Percentiles rank a stretch among this genome's conserved stretches.
Conservation (phyloP, 306 rosid genomes). For the Cicer cuneatum region DNA sequence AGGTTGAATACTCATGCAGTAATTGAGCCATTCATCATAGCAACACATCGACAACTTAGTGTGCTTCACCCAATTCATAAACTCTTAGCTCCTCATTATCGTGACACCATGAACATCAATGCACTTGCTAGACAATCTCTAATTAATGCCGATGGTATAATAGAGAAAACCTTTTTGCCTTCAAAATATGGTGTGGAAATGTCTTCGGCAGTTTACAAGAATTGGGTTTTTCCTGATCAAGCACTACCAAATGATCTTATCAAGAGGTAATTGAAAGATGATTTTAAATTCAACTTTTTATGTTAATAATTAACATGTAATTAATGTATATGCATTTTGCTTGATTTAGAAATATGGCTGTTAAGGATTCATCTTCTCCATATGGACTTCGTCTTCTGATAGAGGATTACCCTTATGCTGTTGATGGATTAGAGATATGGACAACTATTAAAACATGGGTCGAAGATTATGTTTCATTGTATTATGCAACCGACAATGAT, state of each 20-base stretch:
- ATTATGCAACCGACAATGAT: constrained; percentile 57
- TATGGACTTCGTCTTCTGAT: constrained; percentile 65
- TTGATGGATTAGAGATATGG: constrained; percentile 86
- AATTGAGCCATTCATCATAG: constrained; percentile 77
- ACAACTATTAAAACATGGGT: constrained; percentile 69
- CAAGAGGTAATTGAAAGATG: constrained; percentile 43
- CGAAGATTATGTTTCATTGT: constrained; percentile 61
- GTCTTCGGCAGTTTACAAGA: constrained; percentile 67
- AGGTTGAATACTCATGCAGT: constrained; percentile 84
- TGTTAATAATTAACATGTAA: constrained; percentile 14
- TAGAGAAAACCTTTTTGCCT: constrained; percentile 66
- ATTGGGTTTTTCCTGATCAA: constrained; percentile 75
- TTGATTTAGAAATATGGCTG: constrained; percentile 69
- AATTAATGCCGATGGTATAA: constrained; percentile 64
- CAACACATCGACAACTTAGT: constrained; percentile 78
- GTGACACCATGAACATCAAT: constrained; percentile 81
- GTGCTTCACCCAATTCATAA: constrained; percentile 76
- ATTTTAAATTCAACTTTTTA: not conserved
- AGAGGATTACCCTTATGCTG: constrained; percentile 85
- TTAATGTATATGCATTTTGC: constrained; percentile 31
- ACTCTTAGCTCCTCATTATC: constrained; percentile 73
- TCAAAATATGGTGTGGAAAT: constrained; percentile 65
- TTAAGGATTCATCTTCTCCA: constrained; percentile 58
- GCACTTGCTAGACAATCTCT: constrained; percentile 69
- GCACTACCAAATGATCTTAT: constrained; percentile 73